These are phyloP conservation scores for Termitomyces sp. DNA, from an alignment of 768 basidiomycete genomes.

Conservation along the genomic window DNA sequence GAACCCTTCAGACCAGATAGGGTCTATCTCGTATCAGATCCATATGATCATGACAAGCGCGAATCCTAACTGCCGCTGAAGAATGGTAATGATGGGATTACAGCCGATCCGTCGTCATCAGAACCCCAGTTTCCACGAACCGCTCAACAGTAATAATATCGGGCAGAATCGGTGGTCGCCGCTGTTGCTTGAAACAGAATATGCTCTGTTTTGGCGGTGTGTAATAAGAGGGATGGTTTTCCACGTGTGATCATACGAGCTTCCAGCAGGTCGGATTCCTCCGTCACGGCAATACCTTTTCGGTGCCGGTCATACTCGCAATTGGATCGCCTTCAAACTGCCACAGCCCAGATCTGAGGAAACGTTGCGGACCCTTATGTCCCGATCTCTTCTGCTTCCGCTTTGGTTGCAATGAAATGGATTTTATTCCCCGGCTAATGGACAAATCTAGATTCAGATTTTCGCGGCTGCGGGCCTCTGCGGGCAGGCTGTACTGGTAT, in stretches of 20 bases:
- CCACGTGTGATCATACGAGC: slow-evolving; percentile 15
- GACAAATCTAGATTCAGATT: slow-evolving; percentile 19
- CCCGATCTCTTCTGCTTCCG: slow-evolving; percentile 17
- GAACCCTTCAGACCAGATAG: slow-evolving; percentile 9
- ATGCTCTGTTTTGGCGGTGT: slow-evolving; percentile 11
- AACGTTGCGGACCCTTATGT: slow-evolving; percentile 9
- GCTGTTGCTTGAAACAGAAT: slow-evolving; percentile 15
- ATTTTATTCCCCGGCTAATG: slow-evolving; percentile 11
- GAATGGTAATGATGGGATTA: slow-evolving; percentile 11
- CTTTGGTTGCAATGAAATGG: slow-evolving; percentile 12
- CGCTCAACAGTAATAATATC: slow-evolving; percentile 13
- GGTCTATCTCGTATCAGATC: background rate
- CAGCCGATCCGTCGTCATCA: slow-evolving; percentile 12
- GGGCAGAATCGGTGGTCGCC: slow-evolving; percentile 13
- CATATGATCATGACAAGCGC: slow-evolving; percentile 11
- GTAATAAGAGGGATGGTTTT: slow-evolving; percentile 12
- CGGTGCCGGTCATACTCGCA: slow-evolving; percentile 16
- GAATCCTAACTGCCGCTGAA: slow-evolving; percentile 11
- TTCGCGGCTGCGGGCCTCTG: slow-evolving; percentile 24
- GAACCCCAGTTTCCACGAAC: slow-evolving; percentile 19
- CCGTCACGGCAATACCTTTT: slow-evolving; percentile 16
- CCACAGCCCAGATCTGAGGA: slow-evolving; percentile 11
- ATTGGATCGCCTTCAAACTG: slow-evolving; percentile 10
- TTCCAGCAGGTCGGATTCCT: slow-evolving; percentile 10
- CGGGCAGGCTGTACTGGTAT: slow-evolving; percentile 23